These are phyloP conservation scores for Paramyrothecium sp. DNA, from an alignment of 2,329 filamentous ascomycete species.

Conservation along the genomic window DNA sequence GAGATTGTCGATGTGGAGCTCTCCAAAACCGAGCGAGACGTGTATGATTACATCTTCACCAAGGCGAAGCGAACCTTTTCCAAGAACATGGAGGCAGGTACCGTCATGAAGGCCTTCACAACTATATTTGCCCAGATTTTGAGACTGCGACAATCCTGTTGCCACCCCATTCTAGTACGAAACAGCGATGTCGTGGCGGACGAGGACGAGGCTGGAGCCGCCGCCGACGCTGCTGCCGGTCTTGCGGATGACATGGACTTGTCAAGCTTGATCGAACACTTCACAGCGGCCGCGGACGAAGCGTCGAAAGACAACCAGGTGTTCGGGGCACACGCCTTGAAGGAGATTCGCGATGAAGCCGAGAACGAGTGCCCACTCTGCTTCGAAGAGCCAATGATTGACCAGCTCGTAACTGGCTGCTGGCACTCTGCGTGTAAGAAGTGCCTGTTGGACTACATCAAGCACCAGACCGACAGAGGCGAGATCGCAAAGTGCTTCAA, in stretches of 20 bases:
- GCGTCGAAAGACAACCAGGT: constrained; percentile 57
- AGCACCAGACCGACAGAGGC: constrained; percentile 77
- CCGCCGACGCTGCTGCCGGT: constrained; percentile 75
- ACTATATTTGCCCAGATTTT: constrained; percentile 97
- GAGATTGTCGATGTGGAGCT: constrained; percentile 88
- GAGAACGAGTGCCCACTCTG: constrained; percentile 92
- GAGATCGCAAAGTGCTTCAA: constrained; percentile 83
- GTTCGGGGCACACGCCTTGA: constrained; percentile 84
- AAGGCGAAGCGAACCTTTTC: constrained; percentile 82
- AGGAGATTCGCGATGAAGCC: constrained; percentile 87
- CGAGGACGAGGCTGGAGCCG: constrained; percentile 74
- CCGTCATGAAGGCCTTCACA: constrained; percentile 90
- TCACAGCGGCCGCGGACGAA: constrained; percentile 67
- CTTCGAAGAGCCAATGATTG: constrained; percentile 91
- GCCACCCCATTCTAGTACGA: constrained; percentile 85
- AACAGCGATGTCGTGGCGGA: constrained; percentile 84
- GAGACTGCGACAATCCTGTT: constrained; percentile 88
- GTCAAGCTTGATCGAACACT: constrained; percentile 78
- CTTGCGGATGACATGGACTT: constrained; percentile 96
- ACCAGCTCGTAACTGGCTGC: constrained; percentile 91
- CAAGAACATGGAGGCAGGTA: constrained; percentile 85
- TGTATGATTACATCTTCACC: constrained; percentile 88
- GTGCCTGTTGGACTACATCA: constrained; percentile 86
- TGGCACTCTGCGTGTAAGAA: constrained; percentile 98
- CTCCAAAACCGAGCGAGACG: constrained; percentile 78